These are phyloP conservation scores for Calonectria henricotiae DNA, from an alignment of 2,329 filamentous ascomycete species.

Conservation along the genomic window DNA sequence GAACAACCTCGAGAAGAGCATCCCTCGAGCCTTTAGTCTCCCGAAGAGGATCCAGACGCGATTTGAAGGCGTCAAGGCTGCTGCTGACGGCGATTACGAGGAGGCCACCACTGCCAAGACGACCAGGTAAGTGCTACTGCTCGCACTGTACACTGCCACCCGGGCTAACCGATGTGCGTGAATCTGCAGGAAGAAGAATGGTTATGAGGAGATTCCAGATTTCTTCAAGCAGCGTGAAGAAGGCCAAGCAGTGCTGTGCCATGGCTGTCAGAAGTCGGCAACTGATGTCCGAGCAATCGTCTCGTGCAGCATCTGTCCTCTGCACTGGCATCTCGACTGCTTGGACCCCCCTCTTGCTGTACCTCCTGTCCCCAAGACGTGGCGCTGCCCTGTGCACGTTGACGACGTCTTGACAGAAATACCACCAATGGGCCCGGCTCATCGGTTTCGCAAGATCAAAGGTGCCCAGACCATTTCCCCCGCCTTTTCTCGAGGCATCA, in stretches of 20 bases:
- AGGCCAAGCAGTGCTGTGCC: slow-evolving; percentile 84
- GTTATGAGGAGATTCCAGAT: slow-evolving; percentile 76
- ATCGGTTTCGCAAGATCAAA: slow-evolving; percentile 75
- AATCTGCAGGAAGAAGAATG: slow-evolving; percentile 65
- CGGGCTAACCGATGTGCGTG: slow-evolving; percentile 14
- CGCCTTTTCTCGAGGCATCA: slow-evolving; percentile 74
- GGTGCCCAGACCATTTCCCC: slow-evolving; percentile 69
- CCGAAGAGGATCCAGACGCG: slow-evolving; percentile 80
- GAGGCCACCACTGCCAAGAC: slow-evolving; percentile 75
- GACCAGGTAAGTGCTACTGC: slow-evolving; percentile 71
- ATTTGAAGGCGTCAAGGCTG: slow-evolving; percentile 86
- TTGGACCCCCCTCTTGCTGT: slow-evolving; percentile 87
- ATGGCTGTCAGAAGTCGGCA: slow-evolving; percentile 79
- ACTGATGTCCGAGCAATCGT: slow-evolving; percentile 79
- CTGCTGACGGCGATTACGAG: slow-evolving; percentile 85
- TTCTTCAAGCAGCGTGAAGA: slow-evolving; percentile 82
- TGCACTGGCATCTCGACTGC: slow-evolving; percentile 95
- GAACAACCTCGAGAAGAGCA: slow-evolving; percentile 76
- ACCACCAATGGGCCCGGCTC: slow-evolving; percentile 73
- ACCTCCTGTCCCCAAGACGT: slow-evolving; percentile 83
- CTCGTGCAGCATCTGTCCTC: slow-evolving; percentile 86
- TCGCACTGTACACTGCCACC: slow-evolving; percentile 7
- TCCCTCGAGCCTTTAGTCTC: slow-evolving; percentile 81
- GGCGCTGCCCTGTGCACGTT: slow-evolving; percentile 91
- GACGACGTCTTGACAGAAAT: slow-evolving; percentile 80